Evolutionary conservation across 2,329 filamentous ascomycete species (phyloP), one percentile per base, ranked within the genome.

Genomic region (Penicillium brevicompactum): DNA sequence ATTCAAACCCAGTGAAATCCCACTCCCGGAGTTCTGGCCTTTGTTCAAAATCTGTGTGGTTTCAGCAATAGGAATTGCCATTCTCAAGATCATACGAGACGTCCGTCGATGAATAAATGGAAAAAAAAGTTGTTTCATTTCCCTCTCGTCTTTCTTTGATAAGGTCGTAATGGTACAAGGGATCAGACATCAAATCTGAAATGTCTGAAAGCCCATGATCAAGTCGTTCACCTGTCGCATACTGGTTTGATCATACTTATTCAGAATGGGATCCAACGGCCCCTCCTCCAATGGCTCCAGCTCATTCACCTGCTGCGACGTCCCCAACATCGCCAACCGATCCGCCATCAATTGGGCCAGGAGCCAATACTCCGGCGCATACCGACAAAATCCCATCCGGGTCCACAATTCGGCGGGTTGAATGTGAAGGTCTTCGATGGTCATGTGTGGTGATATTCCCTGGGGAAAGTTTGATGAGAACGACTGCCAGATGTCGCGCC

Each of bases 221-320:
- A 75, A 56, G 40, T 73, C 68, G 50, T 75, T 75, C 10, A 75
- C 67, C 51, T 76, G 73, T 5, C 68, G 66, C 73, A 75, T 74
- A 53, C 73, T 75, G 0, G 73, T 75, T 51, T 76, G 71, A 52
- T 75, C 73, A 56, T 74, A 75, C 55, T 72, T 64, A 34, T 66
- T 62, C 30, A 74, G 54, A 16, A 74, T 70, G 7, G 69, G 67
- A 46, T 72, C 67, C 22, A 60, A 21, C 0, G 57, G 53, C 1
- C 61, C 54, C 32, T 61, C 49, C 7, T 52, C 53, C 30, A 55
- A 32, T 18, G 45, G 44, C 5, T 41, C 45, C 18, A 53, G 13
- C 8, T 54, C 53, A 45, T 41, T 52, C 9, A 45, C 55, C 9
- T 27, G 46, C 18, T 38, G 34, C 2, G 55, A 52, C 7, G 48